phyloP scores from a whole-genome alignment of 2,329 filamentous ascomycete species.

The Paecilomyces sp. region DNA sequence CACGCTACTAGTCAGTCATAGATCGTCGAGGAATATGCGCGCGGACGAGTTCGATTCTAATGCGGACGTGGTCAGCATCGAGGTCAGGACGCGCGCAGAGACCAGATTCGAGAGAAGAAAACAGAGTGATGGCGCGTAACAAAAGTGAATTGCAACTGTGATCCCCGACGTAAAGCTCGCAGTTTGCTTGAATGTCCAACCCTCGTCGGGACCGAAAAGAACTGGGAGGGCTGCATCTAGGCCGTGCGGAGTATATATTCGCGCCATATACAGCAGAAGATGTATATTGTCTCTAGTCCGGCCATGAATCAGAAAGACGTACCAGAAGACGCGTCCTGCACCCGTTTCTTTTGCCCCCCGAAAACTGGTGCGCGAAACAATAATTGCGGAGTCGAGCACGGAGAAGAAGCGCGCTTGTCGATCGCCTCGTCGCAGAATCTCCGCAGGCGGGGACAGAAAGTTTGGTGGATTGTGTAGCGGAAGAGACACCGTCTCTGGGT shows the following conservation, averaged over 20 bases:
- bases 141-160: background rate
- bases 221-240: background rate
- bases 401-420: constrained; percentile 6
- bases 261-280: background rate
- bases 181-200: background rate
- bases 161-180: background rate
- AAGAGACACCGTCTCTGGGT: constrained; percentile 1
- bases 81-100: background rate
- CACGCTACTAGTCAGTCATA: constrained; percentile 21
- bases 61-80: background rate
- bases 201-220: background rate
- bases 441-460: constrained; percentile 1
- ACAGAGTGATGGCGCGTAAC: background rate
- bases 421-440: background rate
- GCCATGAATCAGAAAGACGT: constrained; percentile 5
- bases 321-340: constrained; percentile 15
- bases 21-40: constrained; percentile 6
- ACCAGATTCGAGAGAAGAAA: background rate
- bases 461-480: constrained; percentile 2
- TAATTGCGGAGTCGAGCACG: constrained; percentile 2
- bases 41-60: constrained; percentile 10
- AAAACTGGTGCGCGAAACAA: constrained; percentile 6
- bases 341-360: constrained; percentile 3
- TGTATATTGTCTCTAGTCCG: constrained; percentile 8
- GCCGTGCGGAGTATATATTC: background rate